phyloP scores from a whole-genome alignment of 768 basidiomycete species.

The Rhodocollybia butyracea region DNA sequence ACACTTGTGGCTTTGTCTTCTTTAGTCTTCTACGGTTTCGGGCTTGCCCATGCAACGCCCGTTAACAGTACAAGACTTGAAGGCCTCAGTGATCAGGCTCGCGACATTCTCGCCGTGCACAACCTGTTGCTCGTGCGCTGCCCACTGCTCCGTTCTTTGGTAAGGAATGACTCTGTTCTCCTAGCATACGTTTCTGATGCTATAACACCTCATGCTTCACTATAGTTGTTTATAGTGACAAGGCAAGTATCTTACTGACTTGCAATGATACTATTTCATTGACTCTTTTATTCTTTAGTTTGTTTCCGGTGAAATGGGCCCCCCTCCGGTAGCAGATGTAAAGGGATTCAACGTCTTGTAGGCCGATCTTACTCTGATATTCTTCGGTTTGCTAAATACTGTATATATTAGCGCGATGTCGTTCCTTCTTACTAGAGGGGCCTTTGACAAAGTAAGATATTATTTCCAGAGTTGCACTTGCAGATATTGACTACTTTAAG shows the following conservation, averaged over 20 bases:
- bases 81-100: slow-evolving; percentile 26
- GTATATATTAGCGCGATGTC: slow-evolving; percentile 24
- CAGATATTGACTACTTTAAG: slow-evolving; percentile 14
- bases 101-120: slow-evolving; percentile 31
- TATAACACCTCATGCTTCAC: too few species aligned
- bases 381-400: neutral
- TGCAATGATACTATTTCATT: too few species aligned
- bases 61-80: slow-evolving; percentile 19
- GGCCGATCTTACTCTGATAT: neutral
- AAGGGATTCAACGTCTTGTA: slow-evolving; percentile 29
- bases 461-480: neutral
- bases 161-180: too few species aligned
- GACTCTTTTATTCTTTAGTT: too few species aligned
- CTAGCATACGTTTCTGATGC: too few species aligned
- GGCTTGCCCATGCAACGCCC: slow-evolving; percentile 13
- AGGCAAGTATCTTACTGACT: too few species aligned
- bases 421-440: slow-evolving; percentile 38
- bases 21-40: slow-evolving; percentile 15
- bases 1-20: slow-evolving; percentile 15
- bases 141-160: slow-evolving; percentile 15
- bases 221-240: slow-evolving; percentile 38
- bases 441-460: slow-evolving; percentile 26
- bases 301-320: slow-evolving; percentile 34
- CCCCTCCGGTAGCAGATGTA: slow-evolving; percentile 29
- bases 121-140: slow-evolving; percentile 32